Evolutionary conservation across 306 rosid species (phyloP), one percentile per base, ranked within the genome.

Genomic region (Cyclanthera cordifolia): DNA sequence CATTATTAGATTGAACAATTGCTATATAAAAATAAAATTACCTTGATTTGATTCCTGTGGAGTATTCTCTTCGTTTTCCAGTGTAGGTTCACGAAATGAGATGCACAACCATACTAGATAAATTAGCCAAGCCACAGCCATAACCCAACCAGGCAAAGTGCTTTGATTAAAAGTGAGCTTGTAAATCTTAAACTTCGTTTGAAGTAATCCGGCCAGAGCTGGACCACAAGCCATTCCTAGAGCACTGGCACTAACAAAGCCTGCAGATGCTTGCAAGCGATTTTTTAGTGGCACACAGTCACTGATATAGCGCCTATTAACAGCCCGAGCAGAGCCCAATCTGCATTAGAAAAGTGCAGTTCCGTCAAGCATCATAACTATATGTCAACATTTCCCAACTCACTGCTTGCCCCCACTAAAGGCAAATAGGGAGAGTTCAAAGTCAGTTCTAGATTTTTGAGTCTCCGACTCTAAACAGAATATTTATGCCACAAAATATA

Each of bases 201-300:
- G 99, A 75, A 94, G 92, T 54, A 90, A 57, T 67, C 96, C 99
- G 71, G 95, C 99, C 54, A 94, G 79, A 54, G 97, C 99, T 72
- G 99, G 99, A 79, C 99, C 99, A 73, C 96, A 86, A 73, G 99
- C 99, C 99, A 94, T 94, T 80, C 99, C 99, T 49, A 94, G 96
- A 74, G 99, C 99, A 54, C 99, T 94, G 17, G 97, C 97, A 79
- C 99, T 94, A 46, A 94, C 99, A 79, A 94, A 94, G 72, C 87
- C 99, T 4, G 99, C 99, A 16, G 99, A 94, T 69, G 99, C 99
- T 79, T 90, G 92, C 99, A 94, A 90, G 54, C 99, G 97, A 65
- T 70, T 65, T 84, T 72, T 88, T 53, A 82, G 78, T 3, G 99
- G 99, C 48, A 94, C 99, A 56, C 99, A 94, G 53, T 94, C 99